Evolutionary conservation across 305 asterid genomes (phyloP), one percentile per base, ranked within the genome.

Genomic region (Ajuga reptans): DNA sequence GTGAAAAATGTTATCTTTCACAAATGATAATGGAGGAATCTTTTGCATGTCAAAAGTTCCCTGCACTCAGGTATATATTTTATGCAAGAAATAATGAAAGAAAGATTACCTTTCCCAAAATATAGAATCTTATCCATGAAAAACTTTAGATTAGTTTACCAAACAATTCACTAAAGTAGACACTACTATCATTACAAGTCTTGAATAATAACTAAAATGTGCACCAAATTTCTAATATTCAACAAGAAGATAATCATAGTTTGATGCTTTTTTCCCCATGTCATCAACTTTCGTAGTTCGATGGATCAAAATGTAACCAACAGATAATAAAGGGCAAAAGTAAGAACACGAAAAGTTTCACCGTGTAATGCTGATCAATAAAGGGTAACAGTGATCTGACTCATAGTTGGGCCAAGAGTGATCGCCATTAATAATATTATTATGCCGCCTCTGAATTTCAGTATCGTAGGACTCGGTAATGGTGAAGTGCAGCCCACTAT

Each of bases 401-500:
- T 90, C 98, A 53, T 92, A 92, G 84, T 84, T 90, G 64, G 95
- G 87, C 98, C 98, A 92, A 9, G 92, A 85, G 33, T 57, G 71
- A 66, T 83, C 92, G 4, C 96, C 96, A 0, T 65, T 24, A 10
- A 77, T 49, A 42, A 84, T 78, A 1, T 37, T 69, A 42, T 75
- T 63, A 79, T 92, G 96, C 69, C 82, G 85, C 64, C 80, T 82
- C 96, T 90, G 85, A 10, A 90, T 82, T 81, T 84, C 86, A n/a
- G 81, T 0, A 18, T 87, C 86, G 9, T 87, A 92, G 58, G 75
- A 74, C 83, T 90, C 90, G 1, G 83, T 83, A 37, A 83, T 47
- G 80, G 79, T 78, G 84, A 69, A 84, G 45, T 78, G 84, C 82
- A 92, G 61, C 27, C 93, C 89, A 71, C 68, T 80, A 58, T 76